These are phyloP conservation scores for Withania somnifera DNA, from an alignment of 305 asterid species.

Conservation along the genomic window DNA sequence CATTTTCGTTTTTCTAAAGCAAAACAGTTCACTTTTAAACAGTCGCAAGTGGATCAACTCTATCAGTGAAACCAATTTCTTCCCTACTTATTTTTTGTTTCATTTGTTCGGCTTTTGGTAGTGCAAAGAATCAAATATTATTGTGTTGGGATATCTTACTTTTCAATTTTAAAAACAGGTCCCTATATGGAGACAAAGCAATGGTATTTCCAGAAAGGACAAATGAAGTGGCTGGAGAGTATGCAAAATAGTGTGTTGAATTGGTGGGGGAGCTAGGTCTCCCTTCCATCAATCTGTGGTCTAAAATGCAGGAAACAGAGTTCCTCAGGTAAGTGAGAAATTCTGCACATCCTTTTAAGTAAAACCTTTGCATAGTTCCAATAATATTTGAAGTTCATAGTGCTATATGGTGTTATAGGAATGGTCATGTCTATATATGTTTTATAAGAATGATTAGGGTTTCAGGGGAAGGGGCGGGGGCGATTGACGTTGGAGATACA, in stretches of 20 bases:
- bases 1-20: not conserved
- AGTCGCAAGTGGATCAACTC: not conserved
- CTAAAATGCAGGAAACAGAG: conserved; percentile 73
- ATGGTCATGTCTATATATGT: not conserved
- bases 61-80: not conserved
- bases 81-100: not conserved
- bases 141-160: not conserved
- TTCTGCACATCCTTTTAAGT: not conserved
- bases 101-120: not conserved
- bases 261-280: conserved; percentile 63
- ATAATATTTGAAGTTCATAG: not conserved
- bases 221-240: conserved; percentile 47
- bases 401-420: not conserved
- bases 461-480: not conserved
- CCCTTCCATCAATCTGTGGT: conserved; percentile 70
- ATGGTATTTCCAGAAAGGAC: conserved; percentile 57
- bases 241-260: conserved; percentile 55
- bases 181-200: conserved; percentile 56
- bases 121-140: not conserved
- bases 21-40: not conserved
- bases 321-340: conserved; percentile 45
- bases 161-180: conserved; percentile 29
- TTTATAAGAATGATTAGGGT: not conserved
- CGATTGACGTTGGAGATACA: not conserved
- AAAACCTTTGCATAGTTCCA: not conserved